These are phyloP conservation scores for Nicotiana attenuata DNA, from an alignment of 257 asterid genomes.

Conservation along the genomic window DNA sequence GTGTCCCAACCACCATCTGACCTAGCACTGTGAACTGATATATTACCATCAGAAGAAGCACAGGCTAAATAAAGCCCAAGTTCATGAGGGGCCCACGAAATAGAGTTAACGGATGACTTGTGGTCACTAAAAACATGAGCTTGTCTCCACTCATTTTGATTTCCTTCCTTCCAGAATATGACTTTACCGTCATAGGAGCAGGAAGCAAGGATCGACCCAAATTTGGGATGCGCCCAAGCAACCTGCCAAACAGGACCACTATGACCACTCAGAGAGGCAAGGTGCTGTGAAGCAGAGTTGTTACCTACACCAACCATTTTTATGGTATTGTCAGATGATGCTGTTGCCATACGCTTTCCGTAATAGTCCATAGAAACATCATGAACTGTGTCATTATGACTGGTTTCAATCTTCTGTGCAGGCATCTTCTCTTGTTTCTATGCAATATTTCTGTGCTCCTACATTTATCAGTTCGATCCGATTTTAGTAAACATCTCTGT, in stretches of 20 bases:
- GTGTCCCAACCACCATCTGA: conserved; percentile 83
- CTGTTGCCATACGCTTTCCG: conserved; percentile 89
- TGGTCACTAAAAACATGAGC: conserved; percentile 66
- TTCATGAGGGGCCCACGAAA: conserved; percentile 91
- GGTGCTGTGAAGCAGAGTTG: conserved; percentile 71
- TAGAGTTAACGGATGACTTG: conserved; percentile 79
- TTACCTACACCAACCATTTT: conserved; percentile 62
- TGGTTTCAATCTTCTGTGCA: conserved; percentile 88
- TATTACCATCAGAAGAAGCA: conserved; percentile 87
- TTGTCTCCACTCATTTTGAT: conserved; percentile 75
- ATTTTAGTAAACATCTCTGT: too few species aligned
- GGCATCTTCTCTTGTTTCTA: too few species aligned
- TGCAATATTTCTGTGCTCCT: too few species aligned
- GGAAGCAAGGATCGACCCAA: conserved; percentile 78
- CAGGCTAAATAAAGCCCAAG: conserved; percentile 86
- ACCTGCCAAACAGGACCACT: conserved; percentile 98
- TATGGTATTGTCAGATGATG: conserved; percentile 77
- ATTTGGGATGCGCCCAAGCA: conserved; percentile 93
- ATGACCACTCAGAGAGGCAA: conserved; percentile 76
- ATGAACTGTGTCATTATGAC: conserved; percentile 73
- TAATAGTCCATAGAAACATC: conserved; percentile 91
- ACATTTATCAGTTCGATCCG: too few species aligned
- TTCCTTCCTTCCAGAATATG: conserved; percentile 88
- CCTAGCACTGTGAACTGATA: conserved; percentile 62
- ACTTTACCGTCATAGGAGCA: conserved; percentile 87